phyloP scores from a whole-genome alignment of 306 rosid genomes.

The Fragaria vesca region DNA sequence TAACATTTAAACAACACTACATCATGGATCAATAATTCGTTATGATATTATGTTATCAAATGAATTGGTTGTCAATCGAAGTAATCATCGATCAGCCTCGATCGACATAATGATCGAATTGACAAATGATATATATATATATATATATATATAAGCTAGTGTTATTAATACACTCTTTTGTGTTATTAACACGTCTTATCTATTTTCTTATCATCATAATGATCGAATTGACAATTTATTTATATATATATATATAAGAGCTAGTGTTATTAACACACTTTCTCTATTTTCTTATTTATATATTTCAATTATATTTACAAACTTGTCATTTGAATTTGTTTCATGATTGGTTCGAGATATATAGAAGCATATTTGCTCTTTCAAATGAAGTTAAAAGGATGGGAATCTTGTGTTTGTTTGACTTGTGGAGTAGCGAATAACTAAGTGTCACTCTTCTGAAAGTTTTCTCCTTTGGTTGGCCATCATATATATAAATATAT shows the following conservation, averaged over 20 bases:
- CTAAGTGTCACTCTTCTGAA: neutral
- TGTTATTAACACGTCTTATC: too few relatives aligned
- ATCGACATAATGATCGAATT: neutral
- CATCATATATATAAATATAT: neutral
- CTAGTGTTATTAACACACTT: too few relatives aligned
- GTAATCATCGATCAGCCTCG: too few relatives aligned
- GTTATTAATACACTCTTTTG: too few relatives aligned
- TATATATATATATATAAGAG: too few relatives aligned
- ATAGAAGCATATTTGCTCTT: neutral
- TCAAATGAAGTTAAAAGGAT: neutral
- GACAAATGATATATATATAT: too few relatives aligned
- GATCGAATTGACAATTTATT: neutral
- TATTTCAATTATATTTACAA: too few relatives aligned
- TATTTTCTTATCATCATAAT: too few relatives aligned
- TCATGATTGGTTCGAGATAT: neutral
- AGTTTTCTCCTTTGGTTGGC: slow-evolving; percentile 6
- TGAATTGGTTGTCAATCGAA: neutral
- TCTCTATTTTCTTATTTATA: too few relatives aligned
- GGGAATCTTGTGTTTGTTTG: neutral
- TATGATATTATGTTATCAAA: neutral
- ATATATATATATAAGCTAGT: too few relatives aligned
- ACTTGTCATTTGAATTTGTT: too few relatives aligned
- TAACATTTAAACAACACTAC: neutral
- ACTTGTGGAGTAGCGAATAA: neutral
- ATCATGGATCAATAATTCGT: neutral